phyloP scores from a whole-genome alignment of 768 basidiomycete genomes.

The Russula griseocarnosa region DNA sequence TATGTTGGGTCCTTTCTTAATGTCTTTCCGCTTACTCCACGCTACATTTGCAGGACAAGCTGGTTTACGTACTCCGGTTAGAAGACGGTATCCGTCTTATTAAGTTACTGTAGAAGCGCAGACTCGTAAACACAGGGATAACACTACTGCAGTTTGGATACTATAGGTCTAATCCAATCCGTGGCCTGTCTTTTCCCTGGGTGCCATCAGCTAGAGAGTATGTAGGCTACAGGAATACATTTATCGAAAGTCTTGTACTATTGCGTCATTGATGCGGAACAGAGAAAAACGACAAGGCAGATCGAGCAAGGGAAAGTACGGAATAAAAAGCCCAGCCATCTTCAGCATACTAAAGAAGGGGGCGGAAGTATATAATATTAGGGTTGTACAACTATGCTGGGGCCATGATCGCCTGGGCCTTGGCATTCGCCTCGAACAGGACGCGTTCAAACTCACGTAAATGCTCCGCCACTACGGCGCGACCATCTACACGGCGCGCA shows the following conservation, averaged over 20 bases:
- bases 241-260: slow-evolving; percentile 19
- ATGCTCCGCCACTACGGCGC: slow-evolving; percentile 73
- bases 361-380: neutral
- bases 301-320: slow-evolving; percentile 18
- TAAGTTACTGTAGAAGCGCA: neutral
- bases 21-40: neutral
- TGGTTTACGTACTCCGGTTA: slow-evolving; percentile 27
- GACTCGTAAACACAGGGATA: neutral
- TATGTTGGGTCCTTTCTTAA: neutral
- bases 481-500: slow-evolving; percentile 57
- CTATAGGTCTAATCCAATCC: slow-evolving; percentile 1
- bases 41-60: slow-evolving; percentile 8
- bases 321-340: slow-evolving; percentile 4
- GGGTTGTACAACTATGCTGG: slow-evolving; percentile 41
- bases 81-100: neutral
- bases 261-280: slow-evolving; percentile 6
- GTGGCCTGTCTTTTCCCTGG: neutral
- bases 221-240: slow-evolving; percentile 26
- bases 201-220: slow-evolving; percentile 9
- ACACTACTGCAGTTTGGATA: neutral
- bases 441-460: slow-evolving; percentile 70
- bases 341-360: neutral
- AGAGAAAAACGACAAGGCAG: slow-evolving; percentile 5
- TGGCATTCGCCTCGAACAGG: slow-evolving; percentile 64
- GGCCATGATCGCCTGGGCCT: slow-evolving; percentile 81